A percentile compares a stretch with the other conserved stretches of the same genome.
phyloP scores from a whole-genome alignment of 2,329 filamentous ascomycete species.

The Aureobasidium sp. region DNA sequence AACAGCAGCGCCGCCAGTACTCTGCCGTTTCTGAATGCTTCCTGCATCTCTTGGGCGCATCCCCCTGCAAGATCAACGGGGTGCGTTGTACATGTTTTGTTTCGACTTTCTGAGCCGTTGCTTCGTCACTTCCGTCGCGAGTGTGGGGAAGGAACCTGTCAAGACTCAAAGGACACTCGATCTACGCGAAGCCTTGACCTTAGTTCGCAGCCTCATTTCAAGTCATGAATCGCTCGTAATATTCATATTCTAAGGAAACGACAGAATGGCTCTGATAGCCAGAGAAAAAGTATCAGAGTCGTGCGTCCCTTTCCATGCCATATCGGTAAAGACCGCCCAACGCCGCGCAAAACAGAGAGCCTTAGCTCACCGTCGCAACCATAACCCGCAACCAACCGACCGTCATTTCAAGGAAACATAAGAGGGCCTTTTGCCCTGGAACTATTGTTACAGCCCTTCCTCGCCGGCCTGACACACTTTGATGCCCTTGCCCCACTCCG shows the following conservation, averaged over 20 bases:
- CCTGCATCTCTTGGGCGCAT: constrained; percentile 7
- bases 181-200: background rate
- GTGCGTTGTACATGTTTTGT: background rate
- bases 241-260: constrained; percentile 8
- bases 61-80: background rate
- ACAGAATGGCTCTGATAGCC: constrained; percentile 12
- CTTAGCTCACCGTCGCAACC: background rate
- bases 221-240: constrained; percentile 8
- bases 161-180: background rate
- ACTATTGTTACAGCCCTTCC: constrained; percentile 65
- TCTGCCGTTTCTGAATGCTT: background rate
- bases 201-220: background rate
- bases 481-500: constrained; percentile 97
- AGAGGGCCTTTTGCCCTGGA: background rate
- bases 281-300: background rate
- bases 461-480: constrained; percentile 94
- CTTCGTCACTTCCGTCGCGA: constrained; percentile 1
- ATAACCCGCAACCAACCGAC: background rate
- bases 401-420: background rate
- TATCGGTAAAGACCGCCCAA: constrained; percentile 1
- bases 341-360: constrained; percentile 9
- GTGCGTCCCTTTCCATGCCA: constrained; percentile 1
- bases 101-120: background rate
- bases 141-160: background rate
- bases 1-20: constrained; percentile 4